Evolutionary conservation across 2,329 filamentous ascomycete genomes (phyloP).

Genomic region (Fusarium avenaceum): DNA sequence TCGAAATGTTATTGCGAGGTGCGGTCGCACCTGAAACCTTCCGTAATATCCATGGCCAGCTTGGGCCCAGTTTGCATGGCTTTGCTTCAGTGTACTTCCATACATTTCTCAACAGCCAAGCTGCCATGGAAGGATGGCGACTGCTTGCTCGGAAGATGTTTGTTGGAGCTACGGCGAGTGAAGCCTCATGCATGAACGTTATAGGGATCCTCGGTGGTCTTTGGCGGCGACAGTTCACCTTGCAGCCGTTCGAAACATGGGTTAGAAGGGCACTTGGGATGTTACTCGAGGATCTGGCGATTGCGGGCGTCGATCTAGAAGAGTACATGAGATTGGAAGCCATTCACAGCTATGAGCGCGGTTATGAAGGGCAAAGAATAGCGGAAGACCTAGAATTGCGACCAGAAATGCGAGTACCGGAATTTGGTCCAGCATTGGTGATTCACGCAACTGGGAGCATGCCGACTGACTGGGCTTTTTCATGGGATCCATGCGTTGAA

Average conservation of each 20-base stretch:
- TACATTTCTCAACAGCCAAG: background rate
- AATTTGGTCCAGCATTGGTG: background rate
- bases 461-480: background rate
- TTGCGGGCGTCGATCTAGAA: background rate
- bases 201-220: fast-evolving
- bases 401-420: background rate
- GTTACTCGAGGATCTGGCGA: constrained; percentile 5
- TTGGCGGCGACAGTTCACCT: fast-evolving
- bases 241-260: background rate
- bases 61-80: fast-evolving
- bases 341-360: fast-evolving
- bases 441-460: fast-evolving
- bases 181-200: fast-evolving
- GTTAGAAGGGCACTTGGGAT: fast-evolving
- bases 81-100: background rate
- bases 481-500: background rate
- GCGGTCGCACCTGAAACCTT: background rate
- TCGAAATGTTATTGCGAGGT: background rate
- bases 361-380: too few species aligned
- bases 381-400: too few species aligned
- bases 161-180: background rate
- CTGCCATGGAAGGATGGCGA: background rate
- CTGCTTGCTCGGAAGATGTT: background rate
- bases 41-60: fast-evolving
- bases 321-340: background rate